Base-by-base conservation (phyloP, 306 rosid species). In the Coriaria nepalensis region DNA sequence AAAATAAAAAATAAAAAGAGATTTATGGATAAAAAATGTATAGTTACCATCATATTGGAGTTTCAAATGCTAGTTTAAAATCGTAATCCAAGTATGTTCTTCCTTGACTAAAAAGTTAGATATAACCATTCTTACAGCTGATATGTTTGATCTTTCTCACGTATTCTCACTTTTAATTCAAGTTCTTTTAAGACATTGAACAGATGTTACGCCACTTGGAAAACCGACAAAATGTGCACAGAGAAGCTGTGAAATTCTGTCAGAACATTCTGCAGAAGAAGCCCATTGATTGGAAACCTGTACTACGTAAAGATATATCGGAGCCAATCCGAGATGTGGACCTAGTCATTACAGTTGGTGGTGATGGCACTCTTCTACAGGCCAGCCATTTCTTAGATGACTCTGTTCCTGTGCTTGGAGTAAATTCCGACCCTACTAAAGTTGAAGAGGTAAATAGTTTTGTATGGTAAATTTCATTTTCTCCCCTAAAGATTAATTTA, bases 291-390 rank as follows among this genome's bases (percentile, higher is more conserved):
- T 84, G 97, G 95, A 72, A 74, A 61, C 61, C 92, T 47, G 37
- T 81, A 34, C 6, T 8, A 10, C 87, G 81, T 47, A 61, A 56
- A 33, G 47, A 69, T 60, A 62, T 81, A 52, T 65, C 74, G 7
- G 62, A 67, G 65, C 82, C 82, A 47, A 81, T 90, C 66, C 69
- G 39, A 45, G 67, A 81, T 47, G 82, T 90, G 46, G 97, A 90
- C 60, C 60, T 90, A 59, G 85, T 90, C 57, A 72, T 84, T 37
- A 69, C 97, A 33, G 57, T 90, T 62, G 97, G 97, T 42, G 97
- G 95, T 33, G 97, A 81, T 71, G 97, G 97, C 53, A 81, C 97
- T 36, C 80, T 90, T 57, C 59, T 90, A 55, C 93, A 77, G 57
- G 92, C 92, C 35, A 81, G 94, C 66, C 87, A 90, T 84, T 81